Percentiles rank a stretch among this genome's conserved stretches.
phyloP scores from a whole-genome alignment of 2,329 filamentous ascomycete species.

The Beauveria bassiana region DNA sequence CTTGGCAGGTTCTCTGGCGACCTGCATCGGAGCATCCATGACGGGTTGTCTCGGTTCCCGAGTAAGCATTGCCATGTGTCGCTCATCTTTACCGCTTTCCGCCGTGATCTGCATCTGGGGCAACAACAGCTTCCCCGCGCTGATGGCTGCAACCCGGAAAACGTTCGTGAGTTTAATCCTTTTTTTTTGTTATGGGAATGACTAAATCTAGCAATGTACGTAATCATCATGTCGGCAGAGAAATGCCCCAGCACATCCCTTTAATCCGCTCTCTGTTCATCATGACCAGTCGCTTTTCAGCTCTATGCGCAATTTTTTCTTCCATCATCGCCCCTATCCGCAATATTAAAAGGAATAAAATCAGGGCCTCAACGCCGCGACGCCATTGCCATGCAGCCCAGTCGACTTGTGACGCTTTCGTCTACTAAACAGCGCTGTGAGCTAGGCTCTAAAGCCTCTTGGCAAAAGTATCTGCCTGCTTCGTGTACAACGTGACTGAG shows the following conservation, averaged over 20 bases:
- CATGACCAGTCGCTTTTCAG: background rate
- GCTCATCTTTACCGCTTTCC: background rate
- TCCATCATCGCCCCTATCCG: background rate
- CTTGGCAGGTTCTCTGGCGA: background rate
- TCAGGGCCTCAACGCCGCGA: conserved; percentile 31
- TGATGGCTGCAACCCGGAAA: background rate
- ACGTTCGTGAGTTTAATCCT: background rate
- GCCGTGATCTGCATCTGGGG: background rate
- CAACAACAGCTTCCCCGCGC: background rate
- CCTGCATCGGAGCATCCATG: background rate
- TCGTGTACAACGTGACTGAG: background rate
- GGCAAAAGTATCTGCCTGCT: conserved; percentile 1
- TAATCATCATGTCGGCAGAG: background rate
- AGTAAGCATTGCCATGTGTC: conserved; percentile 1
- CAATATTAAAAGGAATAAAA: conserved; percentile 7
- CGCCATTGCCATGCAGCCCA: conserved; percentile 32
- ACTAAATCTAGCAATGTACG: conserved; percentile 7
- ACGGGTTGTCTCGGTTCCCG: background rate
- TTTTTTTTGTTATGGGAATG: conserved; percentile 1
- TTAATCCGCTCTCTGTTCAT: background rate
- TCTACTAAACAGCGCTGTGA: background rate
- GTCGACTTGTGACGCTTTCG: conserved; percentile 3
- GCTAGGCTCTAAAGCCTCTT: background rate
- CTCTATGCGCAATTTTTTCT: background rate
- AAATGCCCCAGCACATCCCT: background rate